Conservation (phyloP, 1,284 basidiomycete species). For the Pholiota adiposa region DNA sequence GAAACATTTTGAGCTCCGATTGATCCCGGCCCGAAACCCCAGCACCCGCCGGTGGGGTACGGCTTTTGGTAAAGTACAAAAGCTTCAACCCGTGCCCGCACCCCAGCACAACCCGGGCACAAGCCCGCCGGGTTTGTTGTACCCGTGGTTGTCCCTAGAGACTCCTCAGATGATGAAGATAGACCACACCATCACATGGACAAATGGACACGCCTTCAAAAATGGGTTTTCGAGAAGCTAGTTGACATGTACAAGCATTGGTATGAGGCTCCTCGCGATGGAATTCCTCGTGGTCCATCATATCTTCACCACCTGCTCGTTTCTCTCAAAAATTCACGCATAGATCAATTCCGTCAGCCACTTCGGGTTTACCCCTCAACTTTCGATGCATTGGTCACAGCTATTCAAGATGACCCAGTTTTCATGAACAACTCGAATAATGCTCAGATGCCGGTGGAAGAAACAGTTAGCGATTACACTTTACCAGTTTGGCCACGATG, state of each 20-base stretch:
- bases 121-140: too few relatives aligned
- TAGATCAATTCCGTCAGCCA: constrained; percentile 27
- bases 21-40: too few relatives aligned
- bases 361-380: constrained; percentile 28
- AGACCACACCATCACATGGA: too few relatives aligned
- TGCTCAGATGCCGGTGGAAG: constrained; percentile 31
- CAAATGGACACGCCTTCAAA: background rate
- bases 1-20: too few relatives aligned
- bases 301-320: constrained; percentile 1
- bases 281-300: background rate
- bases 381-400: constrained; percentile 29
- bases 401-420: constrained; percentile 29
- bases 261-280: background rate
- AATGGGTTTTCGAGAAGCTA: background rate
- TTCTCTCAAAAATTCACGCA: background rate
- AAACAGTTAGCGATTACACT: constrained; percentile 36
- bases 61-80: too few relatives aligned
- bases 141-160: too few relatives aligned
- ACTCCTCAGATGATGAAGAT: too few relatives aligned
- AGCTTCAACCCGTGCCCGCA: too few relatives aligned
- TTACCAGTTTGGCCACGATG: constrained; percentile 36
- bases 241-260: background rate
- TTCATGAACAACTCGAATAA: constrained; percentile 35
- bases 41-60: too few relatives aligned
- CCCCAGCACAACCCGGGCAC: too few relatives aligned